These are phyloP conservation scores for Cercospora nicotianae DNA, from an alignment of 2,329 filamentous ascomycete species.

Conservation along the genomic window DNA sequence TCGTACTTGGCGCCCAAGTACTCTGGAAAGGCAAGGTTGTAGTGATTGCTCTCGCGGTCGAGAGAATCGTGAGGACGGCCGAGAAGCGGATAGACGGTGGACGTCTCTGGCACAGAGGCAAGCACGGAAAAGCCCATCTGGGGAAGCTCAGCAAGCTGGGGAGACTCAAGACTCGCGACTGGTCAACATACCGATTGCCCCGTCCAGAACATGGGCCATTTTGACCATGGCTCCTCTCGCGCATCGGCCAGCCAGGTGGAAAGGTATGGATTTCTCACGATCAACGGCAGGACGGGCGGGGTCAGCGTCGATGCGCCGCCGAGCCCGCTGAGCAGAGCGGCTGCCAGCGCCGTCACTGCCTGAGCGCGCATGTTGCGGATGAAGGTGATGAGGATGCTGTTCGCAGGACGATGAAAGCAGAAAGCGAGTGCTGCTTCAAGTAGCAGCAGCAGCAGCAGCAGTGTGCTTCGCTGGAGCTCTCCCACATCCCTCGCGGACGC, in stretches of 20 bases:
- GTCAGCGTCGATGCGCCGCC: constrained; percentile 54
- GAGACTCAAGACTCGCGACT: constrained; percentile 14
- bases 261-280: constrained; percentile 54
- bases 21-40: constrained; percentile 58
- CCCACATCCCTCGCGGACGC: neutral
- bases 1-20: constrained; percentile 66
- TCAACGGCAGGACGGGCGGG: constrained; percentile 54
- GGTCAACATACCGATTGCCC: constrained; percentile 57
- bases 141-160: constrained; percentile 13
- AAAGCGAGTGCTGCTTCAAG: neutral
- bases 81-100: constrained; percentile 62
- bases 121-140: constrained; percentile 64
- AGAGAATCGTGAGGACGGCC: constrained; percentile 67
- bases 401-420: neutral
- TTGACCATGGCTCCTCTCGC: constrained; percentile 72
- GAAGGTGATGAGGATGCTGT: neutral
- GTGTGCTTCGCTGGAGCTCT: neutral
- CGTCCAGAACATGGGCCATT: constrained; percentile 86
- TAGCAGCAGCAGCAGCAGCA: neutral
- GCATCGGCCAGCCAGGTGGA: constrained; percentile 62
- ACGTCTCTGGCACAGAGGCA: constrained; percentile 60
- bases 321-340: constrained; percentile 26
- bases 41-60: constrained; percentile 47
- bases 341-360: constrained; percentile 25
- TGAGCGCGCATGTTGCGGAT: constrained; percentile 25